phyloP scores from a whole-genome alignment of 192 early-diverging fungal genomes.

The Ambispora gerdemannii region DNA sequence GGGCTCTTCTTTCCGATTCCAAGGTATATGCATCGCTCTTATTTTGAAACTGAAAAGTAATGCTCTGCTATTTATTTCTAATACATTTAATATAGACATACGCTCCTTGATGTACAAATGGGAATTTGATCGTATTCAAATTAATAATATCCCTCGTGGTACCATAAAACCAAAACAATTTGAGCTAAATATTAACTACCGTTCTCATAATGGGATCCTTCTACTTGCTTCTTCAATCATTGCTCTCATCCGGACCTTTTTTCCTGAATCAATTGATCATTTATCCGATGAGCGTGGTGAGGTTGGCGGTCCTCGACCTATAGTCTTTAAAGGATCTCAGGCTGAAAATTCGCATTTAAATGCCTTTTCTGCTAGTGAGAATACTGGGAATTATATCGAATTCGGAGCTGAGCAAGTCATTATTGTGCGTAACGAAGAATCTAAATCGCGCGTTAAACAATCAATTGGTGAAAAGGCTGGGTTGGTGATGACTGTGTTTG shows the following conservation, averaged over 20 bases:
- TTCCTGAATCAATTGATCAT: neutral
- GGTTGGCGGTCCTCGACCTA: neutral
- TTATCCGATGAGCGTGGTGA: neutral
- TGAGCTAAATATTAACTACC: neutral
- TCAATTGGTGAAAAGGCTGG: neutral
- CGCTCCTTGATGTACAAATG: too few relatives aligned
- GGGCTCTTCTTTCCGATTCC: slow-evolving; percentile 9
- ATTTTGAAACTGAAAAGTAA: too few relatives aligned
- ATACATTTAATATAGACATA: too few relatives aligned
- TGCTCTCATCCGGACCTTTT: neutral
- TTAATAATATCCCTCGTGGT: neutral
- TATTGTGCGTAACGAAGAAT: neutral
- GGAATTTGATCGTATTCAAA: too few relatives aligned
- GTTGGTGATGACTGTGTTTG: slow-evolving; percentile 16
- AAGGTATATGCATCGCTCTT: slow-evolving; percentile 1
- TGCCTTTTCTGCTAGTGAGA: neutral
- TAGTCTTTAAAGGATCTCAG: neutral
- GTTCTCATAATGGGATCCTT: slow-evolving; percentile 3
- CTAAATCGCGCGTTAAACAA: neutral
- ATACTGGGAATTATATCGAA: neutral
- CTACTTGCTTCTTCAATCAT: neutral
- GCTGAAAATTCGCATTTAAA: neutral
- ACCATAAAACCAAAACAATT: neutral
- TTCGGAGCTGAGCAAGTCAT: slow-evolving; percentile 11
- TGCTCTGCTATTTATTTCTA: too few relatives aligned